Evolutionary conservation across 352 stramenopile species (phyloP).

Genomic region (Aphanomyces euteiches): DNA sequence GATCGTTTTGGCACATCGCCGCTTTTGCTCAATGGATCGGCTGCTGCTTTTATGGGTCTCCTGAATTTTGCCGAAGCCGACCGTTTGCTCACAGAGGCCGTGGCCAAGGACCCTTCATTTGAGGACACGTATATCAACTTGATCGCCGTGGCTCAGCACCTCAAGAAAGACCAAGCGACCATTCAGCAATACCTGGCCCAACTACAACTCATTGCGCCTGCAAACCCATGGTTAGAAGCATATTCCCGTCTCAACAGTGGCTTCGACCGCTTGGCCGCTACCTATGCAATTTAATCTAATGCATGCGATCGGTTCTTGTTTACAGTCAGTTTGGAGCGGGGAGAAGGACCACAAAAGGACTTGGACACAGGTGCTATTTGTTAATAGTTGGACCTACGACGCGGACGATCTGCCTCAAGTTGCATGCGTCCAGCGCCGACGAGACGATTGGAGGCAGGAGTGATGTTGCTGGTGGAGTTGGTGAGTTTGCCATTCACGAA

Average conservation of each 20-base stretch:
- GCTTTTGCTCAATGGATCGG: conserved; percentile 89
- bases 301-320: background rate
- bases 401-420: conserved; percentile 34
- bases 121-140: conserved; percentile 94
- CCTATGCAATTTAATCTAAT: conserved; percentile 39
- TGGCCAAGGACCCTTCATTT: conserved; percentile 79
- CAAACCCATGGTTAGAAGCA: conserved; percentile 67
- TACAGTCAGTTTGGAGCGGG: background rate
- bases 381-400: conserved; percentile 11
- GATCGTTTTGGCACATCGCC: conserved; percentile 93
- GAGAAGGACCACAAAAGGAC: background rate
- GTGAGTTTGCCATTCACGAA: conserved; percentile 63
- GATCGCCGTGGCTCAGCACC: conserved; percentile 85
- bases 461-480: conserved; percentile 41
- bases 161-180: conserved; percentile 70
- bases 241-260: conserved; percentile 62
- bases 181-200: conserved; percentile 70
- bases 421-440: conserved; percentile 59
- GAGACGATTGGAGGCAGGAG: conserved; percentile 35
- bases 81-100: conserved; percentile 79
- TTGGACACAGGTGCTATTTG: background rate
- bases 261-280: conserved; percentile 61
- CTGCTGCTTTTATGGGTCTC: conserved; percentile 88
- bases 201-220: conserved; percentile 69
- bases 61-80: conserved; percentile 90